Base-by-base conservation (phyloP, 768 basidiomycete species). In the Saitozyma sp. region DNA sequence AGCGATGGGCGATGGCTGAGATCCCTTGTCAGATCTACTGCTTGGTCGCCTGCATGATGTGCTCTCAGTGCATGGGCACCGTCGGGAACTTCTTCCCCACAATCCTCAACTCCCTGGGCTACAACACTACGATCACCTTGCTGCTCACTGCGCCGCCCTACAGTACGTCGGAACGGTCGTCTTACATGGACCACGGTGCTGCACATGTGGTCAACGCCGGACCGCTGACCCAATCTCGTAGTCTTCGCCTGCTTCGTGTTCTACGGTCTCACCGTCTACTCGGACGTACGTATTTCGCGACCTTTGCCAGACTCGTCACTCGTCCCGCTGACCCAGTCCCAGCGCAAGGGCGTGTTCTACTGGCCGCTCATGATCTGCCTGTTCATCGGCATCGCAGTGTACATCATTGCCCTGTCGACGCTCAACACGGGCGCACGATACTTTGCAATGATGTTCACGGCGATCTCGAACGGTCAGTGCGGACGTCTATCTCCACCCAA, bases 401-500 rank as follows among this genome's bases (percentile, higher is more conserved):
- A 75, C 58, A 52, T 75, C 45, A 71, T 75, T 51, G 45, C 67
- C 17, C 52, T 75, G 45, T 52, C 60, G 2, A 65, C 68, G 1
- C 46, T 61, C 37, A 66, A 57, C 51, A 63, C 58, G 2, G 66
- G 55, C 3, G 60, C 59, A 6, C n/a, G 69, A 40, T 70, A 64
- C 42, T 50, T 70, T 46, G 60, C 60, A n/a, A 54, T 61, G 40
- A 71, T 75, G 69, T 64, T 59, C 6, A 69, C 59, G 16, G 71
- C 74, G 8, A 54, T 62, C 43, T 11, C 46, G 7, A 62, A 55
- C 52, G 59, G 64, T 65, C 45, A 45, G 59, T 61, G 29, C 29
- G 5, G 2, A 29, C 29, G 2, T 29, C 29, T 29, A 5, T 29
- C 29, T 29, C 5, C 29, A 29, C 29, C n/a, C n/a, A n/a, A n/a